Evolutionary conservation across 2,329 filamentous ascomycete species (phyloP).

Genomic region (Xylaria sp.): DNA sequence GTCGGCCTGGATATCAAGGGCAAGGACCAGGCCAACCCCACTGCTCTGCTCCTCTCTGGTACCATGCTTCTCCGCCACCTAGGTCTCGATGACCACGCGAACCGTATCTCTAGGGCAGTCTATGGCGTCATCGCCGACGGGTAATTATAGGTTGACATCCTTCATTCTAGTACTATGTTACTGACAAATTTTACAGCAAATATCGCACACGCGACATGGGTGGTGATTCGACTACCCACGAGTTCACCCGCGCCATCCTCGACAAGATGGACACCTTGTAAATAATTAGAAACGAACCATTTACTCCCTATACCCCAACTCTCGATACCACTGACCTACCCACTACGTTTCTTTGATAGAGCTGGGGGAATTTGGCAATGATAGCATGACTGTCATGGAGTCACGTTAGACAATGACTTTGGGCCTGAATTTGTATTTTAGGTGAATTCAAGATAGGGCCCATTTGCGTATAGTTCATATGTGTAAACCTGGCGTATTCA

Average conservation of each 20-base stretch:
- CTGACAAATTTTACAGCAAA: conserved; percentile 70
- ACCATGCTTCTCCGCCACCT: conserved; percentile 98
- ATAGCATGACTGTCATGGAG: conserved; percentile 49
- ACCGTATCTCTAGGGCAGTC: conserved; percentile 92
- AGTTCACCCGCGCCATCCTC: conserved; percentile 94
- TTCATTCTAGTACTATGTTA: conserved; percentile 19
- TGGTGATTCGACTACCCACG: conserved; percentile 86
- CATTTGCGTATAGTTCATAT: conserved; percentile 40
- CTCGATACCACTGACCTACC: conserved; percentile 42
- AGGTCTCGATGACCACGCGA: conserved; percentile 96
- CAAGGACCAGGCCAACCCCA: conserved; percentile 99
- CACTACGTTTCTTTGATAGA: conserved; percentile 44
- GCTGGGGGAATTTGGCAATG: conserved; percentile 43
- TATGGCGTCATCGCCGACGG: conserved; percentile 86
- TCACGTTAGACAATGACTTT: conserved; percentile 48
- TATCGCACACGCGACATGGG: conserved; percentile 96
- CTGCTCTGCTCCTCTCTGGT: conserved; percentile 91
- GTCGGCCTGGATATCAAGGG: conserved; percentile 99
- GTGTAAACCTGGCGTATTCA: conserved; percentile 12
- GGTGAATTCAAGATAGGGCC: conserved; percentile 46
- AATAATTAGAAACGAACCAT: conserved; percentile 43
- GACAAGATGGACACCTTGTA: conserved; percentile 90
- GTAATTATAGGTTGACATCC: conserved; percentile 63
- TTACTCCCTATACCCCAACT: conserved; percentile 36
- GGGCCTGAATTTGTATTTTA: conserved; percentile 48